Base-by-base conservation (phyloP, 768 basidiomycete species). In the Psilocybe tampanensis region DNA sequence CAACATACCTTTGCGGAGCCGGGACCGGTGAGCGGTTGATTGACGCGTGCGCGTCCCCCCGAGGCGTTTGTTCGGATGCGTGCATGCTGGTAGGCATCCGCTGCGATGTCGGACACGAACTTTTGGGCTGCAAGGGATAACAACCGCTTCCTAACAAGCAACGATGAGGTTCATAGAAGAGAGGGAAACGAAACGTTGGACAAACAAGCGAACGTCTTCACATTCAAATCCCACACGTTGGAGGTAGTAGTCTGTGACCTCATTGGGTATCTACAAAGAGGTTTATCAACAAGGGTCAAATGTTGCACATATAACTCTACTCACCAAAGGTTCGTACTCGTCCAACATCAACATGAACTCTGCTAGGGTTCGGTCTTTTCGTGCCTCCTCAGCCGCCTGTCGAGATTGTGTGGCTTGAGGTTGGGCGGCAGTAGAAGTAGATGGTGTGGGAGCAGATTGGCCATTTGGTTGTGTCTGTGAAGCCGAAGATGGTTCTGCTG, bases 71-170 rank as follows among this genome's bases (percentile, higher is more conserved):
- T 92, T 34, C 97, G 86, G 66, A 98, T 92, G 26, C 96, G 91
- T 8, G 97, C 97, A 73, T 98, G 96, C 68, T 98, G 95, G 74
- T 93, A 98, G 9, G 97, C 95, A 70, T 99, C 97, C 2, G 92
- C 85, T 2, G 96, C 91, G 54, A 99, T 95, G 68, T 98, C 96
- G 7, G 95, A 92, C 43, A 98, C 89, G 69, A 99, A 98, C 68
- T 98, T 98, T 68, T 99, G 97, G 0, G 97, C 94, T 2, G 97
- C 95, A 12, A 98, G 82, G 0, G 96, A 95, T 22, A 99, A 79
- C 17, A 99, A 84, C 2, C 96, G 91, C 76, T 97, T 98, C 55
- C 95, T 97, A 70, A 93, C 70, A 39, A 22, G 48, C 39, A 44
- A 22, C 29, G 47, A 42, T 19, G 8, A 56, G 44, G 56, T n/a